These are phyloP conservation scores for Staphylotrichum longicolle DNA, from an alignment of 495 filamentous ascomycete genomes.

Conservation along the genomic window DNA sequence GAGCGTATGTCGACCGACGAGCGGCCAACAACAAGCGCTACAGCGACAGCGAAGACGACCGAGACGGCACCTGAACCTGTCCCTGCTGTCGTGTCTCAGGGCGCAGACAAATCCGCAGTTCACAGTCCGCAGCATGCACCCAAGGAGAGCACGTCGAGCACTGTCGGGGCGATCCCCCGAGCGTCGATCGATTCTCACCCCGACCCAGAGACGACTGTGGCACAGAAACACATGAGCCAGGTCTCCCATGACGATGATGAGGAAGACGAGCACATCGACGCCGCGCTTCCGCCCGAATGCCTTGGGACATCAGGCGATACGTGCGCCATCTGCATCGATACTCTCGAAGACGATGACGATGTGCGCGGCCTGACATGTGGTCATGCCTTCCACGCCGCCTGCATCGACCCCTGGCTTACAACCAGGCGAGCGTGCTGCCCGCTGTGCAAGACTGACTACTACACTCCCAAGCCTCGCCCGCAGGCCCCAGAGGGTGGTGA, in stretches of 20 bases:
- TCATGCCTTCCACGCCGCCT: slow-evolving; percentile 92
- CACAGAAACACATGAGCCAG: slow-evolving; percentile 33
- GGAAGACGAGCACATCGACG: slow-evolving; percentile 81
- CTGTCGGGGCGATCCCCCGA: slow-evolving; percentile 15
- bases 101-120: slow-evolving; percentile 27
- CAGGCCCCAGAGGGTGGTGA: slow-evolving; percentile 37
- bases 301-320: slow-evolving; percentile 86
- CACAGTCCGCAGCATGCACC: slow-evolving; percentile 24
- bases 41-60: slow-evolving; percentile 26
- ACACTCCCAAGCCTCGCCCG: slow-evolving; percentile 76
- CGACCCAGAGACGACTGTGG: slow-evolving; percentile 21
- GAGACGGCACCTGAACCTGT: neutral
- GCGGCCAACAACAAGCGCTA: slow-evolving; percentile 32
- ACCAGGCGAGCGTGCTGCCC: slow-evolving; percentile 91
- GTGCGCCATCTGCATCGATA: slow-evolving; percentile 95
- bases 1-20: slow-evolving; percentile 37
- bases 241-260: slow-evolving; percentile 56
- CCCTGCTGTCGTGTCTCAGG: neutral
- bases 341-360: slow-evolving; percentile 90
- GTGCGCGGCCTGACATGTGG: slow-evolving; percentile 90
- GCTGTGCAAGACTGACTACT: slow-evolving; percentile 96
- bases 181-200: slow-evolving; percentile 25
- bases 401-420: slow-evolving; percentile 95
- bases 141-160: slow-evolving; percentile 39
- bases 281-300: slow-evolving; percentile 76